These are phyloP conservation scores for Paraphaeosphaeria sporulosa DNA, from an alignment of 2,329 filamentous ascomycete species.

Conservation along the genomic window DNA sequence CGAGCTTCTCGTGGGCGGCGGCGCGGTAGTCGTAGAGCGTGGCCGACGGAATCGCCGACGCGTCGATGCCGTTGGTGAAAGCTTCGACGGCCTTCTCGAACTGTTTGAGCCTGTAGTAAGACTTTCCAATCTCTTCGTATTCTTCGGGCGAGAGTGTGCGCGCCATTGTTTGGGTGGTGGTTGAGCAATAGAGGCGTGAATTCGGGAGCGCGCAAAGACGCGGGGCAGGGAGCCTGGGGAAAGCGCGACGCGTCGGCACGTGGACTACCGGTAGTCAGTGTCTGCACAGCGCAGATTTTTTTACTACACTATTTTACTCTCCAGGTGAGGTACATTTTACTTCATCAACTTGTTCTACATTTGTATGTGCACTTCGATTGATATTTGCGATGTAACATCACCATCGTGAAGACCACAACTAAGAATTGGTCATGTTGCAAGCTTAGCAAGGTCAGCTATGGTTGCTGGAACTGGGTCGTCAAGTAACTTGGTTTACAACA, in stretches of 20 bases:
- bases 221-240: not conserved
- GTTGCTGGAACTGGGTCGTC: too few relatives aligned
- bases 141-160: conserved; percentile 43
- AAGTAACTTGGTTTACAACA: too few relatives aligned
- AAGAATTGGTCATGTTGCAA: too few relatives aligned
- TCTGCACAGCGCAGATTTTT: too few relatives aligned
- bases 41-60: conserved; percentile 27
- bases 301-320: too few relatives aligned
- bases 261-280: not conserved
- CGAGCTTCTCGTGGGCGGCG: conserved; percentile 62
- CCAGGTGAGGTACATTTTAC: too few relatives aligned
- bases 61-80: conserved; percentile 43
- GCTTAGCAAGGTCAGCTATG: too few relatives aligned
- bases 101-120: conserved; percentile 47
- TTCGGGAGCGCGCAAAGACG: not conserved
- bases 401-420: too few relatives aligned
- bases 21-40: conserved; percentile 63
- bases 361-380: too few relatives aligned
- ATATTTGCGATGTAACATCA: too few relatives aligned
- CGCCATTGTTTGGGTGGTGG: conserved; percentile 29
- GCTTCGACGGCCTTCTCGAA: conserved; percentile 44
- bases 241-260: not conserved
- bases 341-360: too few relatives aligned
- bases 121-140: conserved; percentile 44
- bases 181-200: not conserved